Evolutionary conservation across 148 eudicot species (phyloP), one percentile per base, ranked within the genome.

Genomic region (Persicaria maculosa): DNA sequence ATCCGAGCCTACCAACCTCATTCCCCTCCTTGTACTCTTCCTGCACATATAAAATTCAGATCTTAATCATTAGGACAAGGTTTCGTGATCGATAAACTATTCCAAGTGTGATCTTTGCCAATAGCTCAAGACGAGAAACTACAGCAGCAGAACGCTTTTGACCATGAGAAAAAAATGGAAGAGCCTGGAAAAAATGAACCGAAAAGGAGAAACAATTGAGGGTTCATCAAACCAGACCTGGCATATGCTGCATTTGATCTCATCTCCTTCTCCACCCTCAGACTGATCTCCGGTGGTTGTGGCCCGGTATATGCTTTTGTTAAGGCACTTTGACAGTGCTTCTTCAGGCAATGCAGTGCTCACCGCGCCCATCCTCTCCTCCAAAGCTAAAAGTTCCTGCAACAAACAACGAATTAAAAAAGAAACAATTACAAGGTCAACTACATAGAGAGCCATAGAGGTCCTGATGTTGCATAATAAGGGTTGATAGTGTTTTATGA

Each of bases 321-420:
- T 76, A 8, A 95, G 81, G 83, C 96, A 87, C 78, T 84, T 88
- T 58, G 77, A 79, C 25, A 95, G 70, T 74, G 82, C 88, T 71
- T 90, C 96, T 77, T 92, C 93, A 31, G 92, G 80, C 53, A 95
- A 77, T 47, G 87, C 96, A 50, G 98, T 95, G 85, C 91, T 92
- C 71, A 95, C 98, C 3, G 85, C 84, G 64, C 98, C 98, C 89
- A 95, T 95, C 72, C 88, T 88, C 81, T 95, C 98, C 82, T 89
- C 98, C 59, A 95, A 85, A 74, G 90, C 98, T 75, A 95, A 82
- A 70, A 95, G 79, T 82, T 95, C 98, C 98, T 95, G 46, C 50
- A 57, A 48, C 10, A 69, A 67, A 70, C 25, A 70, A 47, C 31
- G n/a, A n/a, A 45, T 12, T 9, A 52, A 52, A 68, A 12, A 40